phyloP scores from a whole-genome alignment of 257 asterid species.

The Vinca minor region DNA sequence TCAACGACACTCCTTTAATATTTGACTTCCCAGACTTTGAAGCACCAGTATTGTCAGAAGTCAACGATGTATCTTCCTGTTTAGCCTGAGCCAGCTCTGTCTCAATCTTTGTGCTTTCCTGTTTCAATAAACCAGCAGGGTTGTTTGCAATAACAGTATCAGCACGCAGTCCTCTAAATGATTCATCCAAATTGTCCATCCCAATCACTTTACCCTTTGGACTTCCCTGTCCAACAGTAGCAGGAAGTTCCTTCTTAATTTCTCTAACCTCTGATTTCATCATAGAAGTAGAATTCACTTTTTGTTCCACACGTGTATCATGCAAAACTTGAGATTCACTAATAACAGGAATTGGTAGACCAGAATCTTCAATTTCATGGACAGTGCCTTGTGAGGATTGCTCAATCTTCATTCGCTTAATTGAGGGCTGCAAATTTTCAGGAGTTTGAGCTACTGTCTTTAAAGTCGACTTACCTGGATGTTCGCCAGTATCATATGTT shows the following conservation, averaged over 20 bases:
- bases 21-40: conserved; percentile 91
- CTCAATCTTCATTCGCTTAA: conserved; percentile 72
- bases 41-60: conserved; percentile 41
- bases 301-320: conserved; percentile 33
- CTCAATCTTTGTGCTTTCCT: conserved; percentile 45
- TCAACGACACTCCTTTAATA: conserved; percentile 87
- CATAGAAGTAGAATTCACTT: conserved; percentile 27
- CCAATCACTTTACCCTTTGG: conserved; percentile 31
- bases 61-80: conserved; percentile 37
- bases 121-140: conserved; percentile 33
- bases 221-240: conserved; percentile 31
- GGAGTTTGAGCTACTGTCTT: conserved; percentile 42
- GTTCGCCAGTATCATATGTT: conserved; percentile 43
- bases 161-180: conserved; percentile 38
- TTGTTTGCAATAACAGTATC: conserved; percentile 31
- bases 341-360: no score
- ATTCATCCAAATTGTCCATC: conserved; percentile 38
- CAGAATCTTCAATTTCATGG: conserved; percentile 37
- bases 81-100: conserved; percentile 49
- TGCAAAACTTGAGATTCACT: conserved; percentile 31
- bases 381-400: conserved; percentile 33
- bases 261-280: conserved; percentile 45
- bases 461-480: conserved; percentile 27
- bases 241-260: conserved; percentile 47
- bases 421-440: conserved; percentile 57